A percentile compares a stretch with the other conserved stretches of the same genome.
These are phyloP conservation scores for Lasiosphaeria miniovina DNA, from an alignment of 495 filamentous ascomycete genomes.

Conservation along the genomic window DNA sequence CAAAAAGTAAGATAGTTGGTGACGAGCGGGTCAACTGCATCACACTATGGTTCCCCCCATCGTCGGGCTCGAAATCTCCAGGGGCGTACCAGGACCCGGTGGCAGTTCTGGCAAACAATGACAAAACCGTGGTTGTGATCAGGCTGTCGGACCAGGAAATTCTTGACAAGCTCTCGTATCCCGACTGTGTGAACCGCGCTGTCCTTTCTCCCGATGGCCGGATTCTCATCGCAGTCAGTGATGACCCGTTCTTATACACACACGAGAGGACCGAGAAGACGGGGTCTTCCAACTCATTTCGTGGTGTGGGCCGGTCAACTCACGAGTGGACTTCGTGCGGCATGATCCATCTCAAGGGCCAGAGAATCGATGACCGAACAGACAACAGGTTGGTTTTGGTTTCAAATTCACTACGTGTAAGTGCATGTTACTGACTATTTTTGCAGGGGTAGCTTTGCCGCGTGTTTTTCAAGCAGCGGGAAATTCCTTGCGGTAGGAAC, in stretches of 20 bases:
- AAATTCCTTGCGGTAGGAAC: conserved; percentile 54
- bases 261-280: conserved; percentile 48
- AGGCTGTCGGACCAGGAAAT: conserved; percentile 53
- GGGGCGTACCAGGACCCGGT: conserved; percentile 44
- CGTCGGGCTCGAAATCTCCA: conserved; percentile 14
- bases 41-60: conserved; percentile 50
- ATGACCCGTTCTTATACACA: conserved; percentile 79
- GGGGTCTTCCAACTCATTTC: conserved; percentile 4
- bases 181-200: conserved; percentile 85
- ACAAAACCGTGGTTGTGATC: conserved; percentile 78
- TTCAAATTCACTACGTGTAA: background rate
- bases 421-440: conserved; percentile 12
- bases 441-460: conserved; percentile 52
- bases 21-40: conserved; percentile 54
- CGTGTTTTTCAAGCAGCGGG: conserved; percentile 51
- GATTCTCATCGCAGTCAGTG: conserved; percentile 78
- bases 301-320: conserved; percentile 5
- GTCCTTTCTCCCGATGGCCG: conserved; percentile 85
- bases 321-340: conserved; percentile 43
- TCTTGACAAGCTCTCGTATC: conserved; percentile 65
- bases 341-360: conserved; percentile 47
- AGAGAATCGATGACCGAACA: conserved; percentile 43
- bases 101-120: conserved; percentile 70
- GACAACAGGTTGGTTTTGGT: conserved; percentile 32
- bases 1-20: conserved; percentile 41